Conservation (phyloP, 805 yeast species). For the Gaillardinia entomophila region DNA sequence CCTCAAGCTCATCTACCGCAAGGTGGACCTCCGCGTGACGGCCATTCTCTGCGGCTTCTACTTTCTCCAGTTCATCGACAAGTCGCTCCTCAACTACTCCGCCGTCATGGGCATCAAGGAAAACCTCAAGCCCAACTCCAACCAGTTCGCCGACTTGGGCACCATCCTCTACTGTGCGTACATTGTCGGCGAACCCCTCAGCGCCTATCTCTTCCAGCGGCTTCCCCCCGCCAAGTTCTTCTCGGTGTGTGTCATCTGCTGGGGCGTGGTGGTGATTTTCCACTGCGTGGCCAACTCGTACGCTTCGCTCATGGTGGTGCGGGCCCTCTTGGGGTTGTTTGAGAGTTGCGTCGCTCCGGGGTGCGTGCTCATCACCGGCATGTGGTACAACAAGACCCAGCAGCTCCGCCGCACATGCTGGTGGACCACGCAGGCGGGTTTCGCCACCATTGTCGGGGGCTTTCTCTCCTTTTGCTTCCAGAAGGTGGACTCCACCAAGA, state of each 20-base stretch:
- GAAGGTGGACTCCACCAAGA: conserved; percentile 31
- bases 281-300: conserved; percentile 31
- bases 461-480: conserved; percentile 40
- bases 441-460: conserved; percentile 7
- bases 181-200: conserved; percentile 49
- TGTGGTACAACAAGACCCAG: conserved; percentile 54
- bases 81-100: conserved; percentile 54
- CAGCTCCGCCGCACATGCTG: conserved; percentile 49
- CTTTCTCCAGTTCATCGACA: conserved; percentile 54
- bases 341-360: conserved; percentile 56
- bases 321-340: conserved; percentile 48
- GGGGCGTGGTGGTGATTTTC: conserved; percentile 46
- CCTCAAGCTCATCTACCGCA: conserved; percentile 12
- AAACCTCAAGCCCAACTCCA: conserved; percentile 34
- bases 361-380: conserved; percentile 50
- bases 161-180: conserved; percentile 51
- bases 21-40: conserved; percentile 44
- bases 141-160: conserved; percentile 46
- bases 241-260: conserved; percentile 39
- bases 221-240: conserved; percentile 50
- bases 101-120: conserved; percentile 59
- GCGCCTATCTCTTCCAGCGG: conserved; percentile 36
- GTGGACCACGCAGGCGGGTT: conserved; percentile 56
- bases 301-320: conserved; percentile 49
- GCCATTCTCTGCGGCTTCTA: conserved; percentile 49